A percentile compares a stretch with the other conserved stretches of the same genome.
Evolutionary conservation across 495 filamentous ascomycete genomes (phyloP).

Genomic region (Coniosporium apollinis): DNA sequence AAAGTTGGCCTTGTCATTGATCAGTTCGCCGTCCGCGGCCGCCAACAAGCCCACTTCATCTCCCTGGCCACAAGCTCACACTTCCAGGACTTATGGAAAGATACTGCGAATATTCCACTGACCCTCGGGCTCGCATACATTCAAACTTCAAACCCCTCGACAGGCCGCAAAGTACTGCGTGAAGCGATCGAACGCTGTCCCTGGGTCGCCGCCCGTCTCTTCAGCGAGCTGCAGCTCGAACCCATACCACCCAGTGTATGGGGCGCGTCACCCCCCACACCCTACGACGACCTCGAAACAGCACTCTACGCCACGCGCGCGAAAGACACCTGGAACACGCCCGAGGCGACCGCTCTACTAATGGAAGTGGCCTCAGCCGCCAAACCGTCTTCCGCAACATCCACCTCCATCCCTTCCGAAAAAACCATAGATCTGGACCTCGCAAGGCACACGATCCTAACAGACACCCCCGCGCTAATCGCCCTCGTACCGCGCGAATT

Average conservation of each 20-base stretch:
- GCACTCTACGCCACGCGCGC: conserved; percentile 64
- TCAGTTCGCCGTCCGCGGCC: conserved; percentile 62
- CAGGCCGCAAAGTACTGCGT: conserved; percentile 43
- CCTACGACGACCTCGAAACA: conserved; percentile 54
- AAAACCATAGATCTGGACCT: conserved; percentile 33
- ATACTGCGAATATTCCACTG: conserved; percentile 49
- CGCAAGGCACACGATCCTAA: conserved; percentile 64
- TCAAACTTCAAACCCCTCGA: conserved; percentile 45
- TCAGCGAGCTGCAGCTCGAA: conserved; percentile 56
- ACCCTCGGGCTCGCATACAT: conserved; percentile 58
- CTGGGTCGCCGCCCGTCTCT: conserved; percentile 66
- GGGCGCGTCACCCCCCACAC: conserved; percentile 52
- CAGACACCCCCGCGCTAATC: conserved; percentile 52
- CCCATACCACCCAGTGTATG: conserved; percentile 60
- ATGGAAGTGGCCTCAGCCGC: conserved; percentile 45
- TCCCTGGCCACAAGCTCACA: conserved; percentile 46
- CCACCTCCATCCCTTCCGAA: conserved; percentile 14
- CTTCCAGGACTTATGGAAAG: conserved; percentile 30
- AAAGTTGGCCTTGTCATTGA: conserved; percentile 63
- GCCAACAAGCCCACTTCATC: conserved; percentile 60
- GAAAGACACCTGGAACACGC: conserved; percentile 82
- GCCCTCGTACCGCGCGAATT: conserved; percentile 36
- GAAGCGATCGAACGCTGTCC: conserved; percentile 55
- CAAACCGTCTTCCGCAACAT: too few species aligned
- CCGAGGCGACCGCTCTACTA: conserved; percentile 52